phyloP scores from a whole-genome alignment of 495 filamentous ascomycete species.

The Schizothecium vesticola region DNA sequence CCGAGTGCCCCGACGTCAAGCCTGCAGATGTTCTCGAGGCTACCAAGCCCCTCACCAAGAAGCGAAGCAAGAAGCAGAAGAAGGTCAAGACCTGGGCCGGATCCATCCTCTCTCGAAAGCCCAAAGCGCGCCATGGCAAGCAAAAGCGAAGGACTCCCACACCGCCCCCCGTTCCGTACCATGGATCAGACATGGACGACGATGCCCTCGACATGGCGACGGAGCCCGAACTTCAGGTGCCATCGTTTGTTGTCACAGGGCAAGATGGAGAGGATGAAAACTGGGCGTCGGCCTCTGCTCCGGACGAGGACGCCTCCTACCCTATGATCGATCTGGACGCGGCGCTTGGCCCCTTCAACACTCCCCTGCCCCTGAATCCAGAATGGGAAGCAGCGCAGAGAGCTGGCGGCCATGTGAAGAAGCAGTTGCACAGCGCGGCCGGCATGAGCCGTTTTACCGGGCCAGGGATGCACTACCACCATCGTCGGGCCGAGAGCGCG shows the following conservation, averaged over 20 bases:
- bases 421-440: slow-evolving; percentile 85
- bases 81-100: slow-evolving; percentile 79
- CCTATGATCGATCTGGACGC: slow-evolving; percentile 93
- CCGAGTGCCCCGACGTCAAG: neutral
- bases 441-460: slow-evolving; percentile 67
- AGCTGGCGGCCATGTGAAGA: slow-evolving; percentile 57
- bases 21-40: slow-evolving; percentile 2
- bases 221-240: slow-evolving; percentile 22
- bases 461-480: slow-evolving; percentile 83
- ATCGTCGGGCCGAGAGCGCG: slow-evolving; percentile 87
- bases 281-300: slow-evolving; percentile 16
- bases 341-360: slow-evolving; percentile 89
- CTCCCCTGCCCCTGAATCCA: slow-evolving; percentile 55
- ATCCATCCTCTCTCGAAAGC: slow-evolving; percentile 66
- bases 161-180: slow-evolving; percentile 30
- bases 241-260: slow-evolving; percentile 24
- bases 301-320: slow-evolving; percentile 57
- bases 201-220: slow-evolving; percentile 16
- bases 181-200: slow-evolving; percentile 17
- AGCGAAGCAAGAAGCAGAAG: slow-evolving; percentile 64
- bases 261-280: slow-evolving; percentile 11
- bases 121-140: slow-evolving; percentile 40
- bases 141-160: slow-evolving; percentile 38
- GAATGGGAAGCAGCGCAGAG: slow-evolving; percentile 53
- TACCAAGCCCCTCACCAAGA: slow-evolving; percentile 35